These are phyloP conservation scores for Tephrocybe sp. DNA, from an alignment of 768 basidiomycete species.

Conservation along the genomic window DNA sequence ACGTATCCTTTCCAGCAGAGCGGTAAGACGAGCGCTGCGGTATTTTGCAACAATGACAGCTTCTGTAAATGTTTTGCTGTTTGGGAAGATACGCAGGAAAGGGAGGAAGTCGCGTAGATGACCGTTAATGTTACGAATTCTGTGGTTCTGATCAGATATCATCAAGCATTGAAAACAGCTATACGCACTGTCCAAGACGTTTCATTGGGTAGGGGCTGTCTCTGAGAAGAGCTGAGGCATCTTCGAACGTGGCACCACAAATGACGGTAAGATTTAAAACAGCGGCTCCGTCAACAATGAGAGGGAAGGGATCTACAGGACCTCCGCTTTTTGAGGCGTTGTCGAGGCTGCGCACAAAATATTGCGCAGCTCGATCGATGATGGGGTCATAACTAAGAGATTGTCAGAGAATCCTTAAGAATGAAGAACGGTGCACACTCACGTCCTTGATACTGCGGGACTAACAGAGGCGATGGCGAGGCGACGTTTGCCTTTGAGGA, in stretches of 20 bases:
- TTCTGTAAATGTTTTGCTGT: constrained; percentile 9
- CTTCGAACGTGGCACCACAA: constrained; percentile 10
- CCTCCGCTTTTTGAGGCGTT: constrained; percentile 2
- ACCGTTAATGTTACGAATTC: constrained; percentile 16
- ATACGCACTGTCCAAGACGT: constrained; percentile 16
- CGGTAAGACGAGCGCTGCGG: constrained; percentile 8
- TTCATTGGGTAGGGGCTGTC: constrained; percentile 18
- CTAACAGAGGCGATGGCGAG: constrained; percentile 17
- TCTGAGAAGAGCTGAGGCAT: constrained; percentile 11
- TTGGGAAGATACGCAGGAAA: constrained; percentile 13
- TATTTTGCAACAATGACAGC: constrained; percentile 14
- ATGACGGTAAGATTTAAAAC: constrained; percentile 11
- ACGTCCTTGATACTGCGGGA: constrained; percentile 12
- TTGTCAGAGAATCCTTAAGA: not conserved
- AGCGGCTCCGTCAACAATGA: constrained; percentile 12
- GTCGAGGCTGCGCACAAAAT: constrained; percentile 8
- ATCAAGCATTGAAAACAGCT: not conserved
- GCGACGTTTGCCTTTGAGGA: constrained; percentile 15
- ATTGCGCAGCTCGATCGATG: constrained; percentile 15
- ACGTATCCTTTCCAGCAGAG: constrained; percentile 8
- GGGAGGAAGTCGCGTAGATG: constrained; percentile 16
- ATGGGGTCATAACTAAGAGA: constrained; percentile 11
- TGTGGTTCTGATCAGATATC: not conserved
- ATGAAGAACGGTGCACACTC: not conserved
- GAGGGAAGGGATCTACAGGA: constrained; percentile 11